Conservation (phyloP, 192 early-diverging fungal species). For the Backusella sp. region DNA sequence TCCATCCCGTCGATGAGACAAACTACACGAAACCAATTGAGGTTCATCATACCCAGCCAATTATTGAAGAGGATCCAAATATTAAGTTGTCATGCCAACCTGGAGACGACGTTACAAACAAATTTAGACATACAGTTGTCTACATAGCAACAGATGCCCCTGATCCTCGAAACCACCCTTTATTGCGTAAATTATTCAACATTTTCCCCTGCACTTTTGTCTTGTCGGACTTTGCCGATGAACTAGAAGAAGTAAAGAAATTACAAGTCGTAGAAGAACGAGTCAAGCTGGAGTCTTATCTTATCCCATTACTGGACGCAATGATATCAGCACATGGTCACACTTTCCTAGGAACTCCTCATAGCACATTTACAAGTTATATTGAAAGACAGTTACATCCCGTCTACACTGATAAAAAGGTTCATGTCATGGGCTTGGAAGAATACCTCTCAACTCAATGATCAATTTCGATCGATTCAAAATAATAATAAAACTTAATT, state of each 20-base stretch:
- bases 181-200: slow-evolving; percentile 45
- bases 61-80: not conserved
- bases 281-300: slow-evolving; percentile 41
- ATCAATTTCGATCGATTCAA: not conserved
- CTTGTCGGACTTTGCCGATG: slow-evolving; percentile 46
- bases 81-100: not conserved
- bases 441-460: not conserved
- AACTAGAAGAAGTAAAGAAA: slow-evolving; percentile 33
- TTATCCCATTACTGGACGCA: slow-evolving; percentile 57
- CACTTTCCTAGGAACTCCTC: slow-evolving; percentile 49
- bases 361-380: slow-evolving; percentile 47
- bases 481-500: not conserved
- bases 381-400: slow-evolving; percentile 42
- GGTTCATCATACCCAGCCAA: slow-evolving; percentile 23
- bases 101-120: not conserved
- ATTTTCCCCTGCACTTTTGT: slow-evolving; percentile 51
- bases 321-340: slow-evolving; percentile 51
- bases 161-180: slow-evolving; percentile 42
- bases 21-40: slow-evolving; percentile 14
- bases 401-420: slow-evolving; percentile 21
- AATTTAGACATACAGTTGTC: slow-evolving; percentile 38
- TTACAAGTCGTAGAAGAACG: slow-evolving; percentile 40
- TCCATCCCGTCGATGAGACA: slow-evolving; percentile 6
- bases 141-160: slow-evolving; percentile 56
- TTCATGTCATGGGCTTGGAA: slow-evolving; percentile 12